phyloP scores from a whole-genome alignment of 805 yeast species.

The Monosporozyma servazzii region DNA sequence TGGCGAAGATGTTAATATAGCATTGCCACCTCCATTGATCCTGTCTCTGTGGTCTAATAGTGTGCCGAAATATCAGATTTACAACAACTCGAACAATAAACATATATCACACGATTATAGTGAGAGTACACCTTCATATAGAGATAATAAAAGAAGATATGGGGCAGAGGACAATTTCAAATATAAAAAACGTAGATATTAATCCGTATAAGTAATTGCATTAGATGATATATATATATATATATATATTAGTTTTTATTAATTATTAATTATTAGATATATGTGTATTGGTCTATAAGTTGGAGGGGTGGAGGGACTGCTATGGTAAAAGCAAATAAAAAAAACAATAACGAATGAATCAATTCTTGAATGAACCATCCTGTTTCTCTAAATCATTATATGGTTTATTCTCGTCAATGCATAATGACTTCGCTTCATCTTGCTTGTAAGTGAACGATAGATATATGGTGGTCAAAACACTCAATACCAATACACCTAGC shows the following conservation, averaged over 20 bases:
- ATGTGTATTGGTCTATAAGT: not conserved
- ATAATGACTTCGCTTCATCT: not conserved
- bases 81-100: slow-evolving; percentile 5
- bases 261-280: not conserved
- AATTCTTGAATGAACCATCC: not conserved
- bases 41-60: slow-evolving; percentile 12
- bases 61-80: slow-evolving; percentile 8
- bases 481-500: not conserved
- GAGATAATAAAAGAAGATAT: not conserved
- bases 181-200: not conserved
- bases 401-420: not conserved
- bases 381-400: slow-evolving; percentile 1
- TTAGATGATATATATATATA: not conserved
- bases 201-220: not conserved
- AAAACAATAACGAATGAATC: not conserved
- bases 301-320: not conserved
- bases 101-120: not conserved
- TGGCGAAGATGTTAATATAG: not conserved
- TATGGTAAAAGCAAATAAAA: not conserved
- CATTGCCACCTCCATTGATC: slow-evolving; percentile 13
- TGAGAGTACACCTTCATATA: not conserved
- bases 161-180: not conserved
- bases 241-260: not conserved
- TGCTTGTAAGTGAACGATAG: not conserved
- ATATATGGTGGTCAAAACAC: not conserved